Evolutionary conservation across 1,284 basidiomycete species (phyloP).

Genomic region (Irpex sp.): DNA sequence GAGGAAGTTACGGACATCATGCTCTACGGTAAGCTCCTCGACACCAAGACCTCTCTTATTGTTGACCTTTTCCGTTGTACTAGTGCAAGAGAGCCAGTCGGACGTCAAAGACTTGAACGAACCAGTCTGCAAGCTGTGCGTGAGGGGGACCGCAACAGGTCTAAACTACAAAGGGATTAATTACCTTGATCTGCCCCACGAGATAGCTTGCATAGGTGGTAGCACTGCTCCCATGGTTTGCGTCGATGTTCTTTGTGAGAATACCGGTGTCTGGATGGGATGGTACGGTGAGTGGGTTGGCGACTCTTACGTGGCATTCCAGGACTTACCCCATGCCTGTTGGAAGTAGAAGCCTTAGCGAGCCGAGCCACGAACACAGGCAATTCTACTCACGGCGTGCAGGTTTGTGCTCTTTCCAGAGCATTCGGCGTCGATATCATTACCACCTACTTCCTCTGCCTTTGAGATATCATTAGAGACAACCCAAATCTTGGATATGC

Average conservation of each 20-base stretch:
- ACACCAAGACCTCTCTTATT: slow-evolving; percentile 17
- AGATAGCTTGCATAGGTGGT: slow-evolving; percentile 42
- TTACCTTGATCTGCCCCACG: slow-evolving; percentile 40
- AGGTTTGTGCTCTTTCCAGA: slow-evolving; percentile 38
- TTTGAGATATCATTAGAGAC: slow-evolving; percentile 16
- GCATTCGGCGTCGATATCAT: slow-evolving; percentile 27
- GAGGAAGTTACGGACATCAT: slow-evolving; percentile 32
- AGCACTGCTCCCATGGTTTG: slow-evolving; percentile 36
- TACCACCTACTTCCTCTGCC: slow-evolving; percentile 26
- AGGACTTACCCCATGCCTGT: slow-evolving; percentile 22
- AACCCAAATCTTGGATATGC: neutral
- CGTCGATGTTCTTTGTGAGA: slow-evolving; percentile 39
- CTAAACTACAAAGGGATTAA: neutral
- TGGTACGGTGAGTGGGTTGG: neutral
- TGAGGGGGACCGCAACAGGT: neutral
- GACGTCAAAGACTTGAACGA: slow-evolving; percentile 32
- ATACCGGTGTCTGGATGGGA: slow-evolving; percentile 39
- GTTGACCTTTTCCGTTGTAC: slow-evolving; percentile 31
- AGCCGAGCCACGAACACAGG: neutral
- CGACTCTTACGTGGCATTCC: neutral
- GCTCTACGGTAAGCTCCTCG: slow-evolving; percentile 21
- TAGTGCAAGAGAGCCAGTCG: slow-evolving; percentile 46
- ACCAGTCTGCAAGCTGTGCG: slow-evolving; percentile 30
- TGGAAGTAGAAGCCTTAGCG: slow-evolving; percentile 9
- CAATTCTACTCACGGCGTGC: slow-evolving; percentile 38